Conservation (phyloP, 352 stramenopile genomes). For the Globisporangium solare region DNA sequence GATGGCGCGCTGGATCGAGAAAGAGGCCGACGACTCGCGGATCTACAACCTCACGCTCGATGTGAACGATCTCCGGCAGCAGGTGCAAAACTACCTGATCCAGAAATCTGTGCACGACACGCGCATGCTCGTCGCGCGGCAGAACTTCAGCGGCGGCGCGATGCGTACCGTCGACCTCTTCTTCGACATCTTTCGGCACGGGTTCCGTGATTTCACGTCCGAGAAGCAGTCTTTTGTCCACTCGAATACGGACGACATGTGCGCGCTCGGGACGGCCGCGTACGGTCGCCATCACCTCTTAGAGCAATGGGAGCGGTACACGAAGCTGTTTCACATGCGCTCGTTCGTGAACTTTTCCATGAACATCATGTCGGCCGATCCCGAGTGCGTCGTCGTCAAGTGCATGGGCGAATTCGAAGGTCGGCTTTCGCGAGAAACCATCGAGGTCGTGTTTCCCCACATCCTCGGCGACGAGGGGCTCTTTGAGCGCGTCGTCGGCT, state of each 20-base stretch:
- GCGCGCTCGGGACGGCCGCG: slow-evolving; percentile 1
- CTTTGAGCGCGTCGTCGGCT: neutral
- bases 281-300: slow-evolving; percentile 10
- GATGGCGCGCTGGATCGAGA: slow-evolving; percentile 3
- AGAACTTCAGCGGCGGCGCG: slow-evolving; percentile 8
- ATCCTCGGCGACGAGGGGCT: neutral
- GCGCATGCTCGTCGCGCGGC: slow-evolving; percentile 8
- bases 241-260: slow-evolving; percentile 2
- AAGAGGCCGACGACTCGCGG: slow-evolving; percentile 3
- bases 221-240: slow-evolving; percentile 7
- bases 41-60: slow-evolving; percentile 31
- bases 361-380: slow-evolving; percentile 1
- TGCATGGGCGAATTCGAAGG: slow-evolving; percentile 7
- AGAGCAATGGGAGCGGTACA: slow-evolving; percentile 19
- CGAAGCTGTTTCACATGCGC: slow-evolving; percentile 10
- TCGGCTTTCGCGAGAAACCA: neutral
- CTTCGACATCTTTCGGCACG: slow-evolving; percentile 15
- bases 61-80: slow-evolving; percentile 27
- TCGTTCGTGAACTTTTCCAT: neutral
- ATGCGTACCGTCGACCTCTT: slow-evolving; percentile 11
- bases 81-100: slow-evolving; percentile 16
- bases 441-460: slow-evolving; percentile 10
- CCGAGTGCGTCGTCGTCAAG: neutral
- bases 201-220: neutral
- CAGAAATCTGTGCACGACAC: slow-evolving; percentile 11